These are phyloP conservation scores for Metschnikowia koreensis DNA, from an alignment of 805 yeast species.

Conservation along the genomic window DNA sequence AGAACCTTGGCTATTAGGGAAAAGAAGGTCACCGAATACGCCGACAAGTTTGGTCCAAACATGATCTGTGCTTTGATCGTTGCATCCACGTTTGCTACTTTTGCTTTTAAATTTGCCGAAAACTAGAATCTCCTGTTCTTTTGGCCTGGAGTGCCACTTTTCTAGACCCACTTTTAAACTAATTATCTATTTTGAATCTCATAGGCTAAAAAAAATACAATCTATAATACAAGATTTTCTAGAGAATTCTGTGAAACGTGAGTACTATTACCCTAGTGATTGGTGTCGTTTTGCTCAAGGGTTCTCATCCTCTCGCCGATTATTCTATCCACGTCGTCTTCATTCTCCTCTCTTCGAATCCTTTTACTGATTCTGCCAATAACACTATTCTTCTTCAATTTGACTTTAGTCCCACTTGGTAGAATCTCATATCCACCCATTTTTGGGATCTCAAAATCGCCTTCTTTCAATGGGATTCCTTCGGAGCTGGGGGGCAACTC, in stretches of 20 bases:
- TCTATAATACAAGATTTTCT: not conserved
- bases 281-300: not conserved
- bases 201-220: not conserved
- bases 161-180: not conserved
- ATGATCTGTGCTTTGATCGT: constrained; percentile 74
- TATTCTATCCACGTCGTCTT: constrained; percentile 53
- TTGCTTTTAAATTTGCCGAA: constrained; percentile 50
- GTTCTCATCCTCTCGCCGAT: constrained; percentile 45
- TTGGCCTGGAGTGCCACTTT: not conserved
- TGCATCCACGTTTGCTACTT: constrained; percentile 62
- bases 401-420: constrained; percentile 72
- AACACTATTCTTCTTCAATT: constrained; percentile 26
- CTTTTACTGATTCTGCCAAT: constrained; percentile 36
- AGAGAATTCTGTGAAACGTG: not conserved
- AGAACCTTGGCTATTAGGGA: constrained; percentile 80
- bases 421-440: constrained; percentile 51
- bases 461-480: constrained; percentile 26
- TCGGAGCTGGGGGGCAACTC: constrained; percentile 53
- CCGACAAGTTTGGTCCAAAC: constrained; percentile 85
- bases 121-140: not conserved
- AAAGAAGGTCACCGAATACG: constrained; percentile 80
- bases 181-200: not conserved
- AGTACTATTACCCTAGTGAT: not conserved
- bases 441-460: constrained; percentile 32
- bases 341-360: constrained; percentile 32